These are phyloP conservation scores for Colletotrichum gloeosporioides DNA, from an alignment of 2,329 filamentous ascomycete species.

Conservation along the genomic window DNA sequence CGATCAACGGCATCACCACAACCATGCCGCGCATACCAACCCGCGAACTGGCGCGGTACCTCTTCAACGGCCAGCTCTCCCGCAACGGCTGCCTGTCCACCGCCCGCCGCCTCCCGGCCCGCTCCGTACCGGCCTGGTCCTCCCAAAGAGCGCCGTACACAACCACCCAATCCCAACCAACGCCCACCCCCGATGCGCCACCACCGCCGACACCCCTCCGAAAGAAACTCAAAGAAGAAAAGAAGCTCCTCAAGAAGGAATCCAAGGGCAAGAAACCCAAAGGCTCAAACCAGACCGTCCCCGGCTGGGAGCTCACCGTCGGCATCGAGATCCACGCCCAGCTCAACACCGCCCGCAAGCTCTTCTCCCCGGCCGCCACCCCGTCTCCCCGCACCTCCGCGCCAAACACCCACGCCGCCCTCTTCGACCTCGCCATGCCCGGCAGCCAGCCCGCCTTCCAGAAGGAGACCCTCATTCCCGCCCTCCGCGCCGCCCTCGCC, in stretches of 20 bases:
- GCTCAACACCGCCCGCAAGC: conserved; percentile 85
- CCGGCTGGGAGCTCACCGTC: conserved; percentile 90
- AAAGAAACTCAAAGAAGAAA: conserved; percentile 75
- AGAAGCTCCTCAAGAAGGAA: conserved; percentile 73
- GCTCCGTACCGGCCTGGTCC: conserved; percentile 9
- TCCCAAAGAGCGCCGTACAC: not conserved
- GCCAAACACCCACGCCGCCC: conserved; percentile 82
- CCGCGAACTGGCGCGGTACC: conserved; percentile 51
- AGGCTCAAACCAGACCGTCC: conserved; percentile 57
- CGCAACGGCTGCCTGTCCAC: conserved; percentile 45
- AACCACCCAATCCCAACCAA: conserved; percentile 32
- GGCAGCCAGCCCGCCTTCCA: conserved; percentile 91
- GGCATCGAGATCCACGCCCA: conserved; percentile 98
- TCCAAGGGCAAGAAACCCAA: conserved; percentile 44
- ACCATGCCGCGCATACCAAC: conserved; percentile 51
- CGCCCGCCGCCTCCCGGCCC: conserved; percentile 3
- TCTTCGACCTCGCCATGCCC: conserved; percentile 89
- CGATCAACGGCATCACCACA: not conserved
- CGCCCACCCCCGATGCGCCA: conserved; percentile 22
- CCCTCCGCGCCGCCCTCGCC: conserved; percentile 86
- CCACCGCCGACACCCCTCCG: conserved; percentile 60
- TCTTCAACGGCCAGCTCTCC: conserved; percentile 51
- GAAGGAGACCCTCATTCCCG: conserved; percentile 81
- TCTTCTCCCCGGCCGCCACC: conserved; percentile 79
- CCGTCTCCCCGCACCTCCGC: conserved; percentile 56